A percentile compares a stretch with the other conserved stretches of the same genome.
phyloP scores from a whole-genome alignment of 2,329 filamentous ascomycete species.

The Passalora sequoiae region DNA sequence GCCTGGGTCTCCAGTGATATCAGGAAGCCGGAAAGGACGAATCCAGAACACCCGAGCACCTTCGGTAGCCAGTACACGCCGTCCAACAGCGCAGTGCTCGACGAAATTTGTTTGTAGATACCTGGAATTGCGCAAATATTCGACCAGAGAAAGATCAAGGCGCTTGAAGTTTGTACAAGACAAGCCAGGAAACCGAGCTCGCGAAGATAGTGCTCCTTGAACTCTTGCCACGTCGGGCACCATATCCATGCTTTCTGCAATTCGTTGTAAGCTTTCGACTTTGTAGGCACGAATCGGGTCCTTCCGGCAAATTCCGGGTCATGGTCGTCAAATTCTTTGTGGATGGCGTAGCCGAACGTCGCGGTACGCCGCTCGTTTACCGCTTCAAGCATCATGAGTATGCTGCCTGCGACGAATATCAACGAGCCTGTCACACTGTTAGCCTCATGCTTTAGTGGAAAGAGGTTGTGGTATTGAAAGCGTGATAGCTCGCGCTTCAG shows the following conservation, averaged over 20 bases:
- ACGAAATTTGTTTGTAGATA: conserved; percentile 21
- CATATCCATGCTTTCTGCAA: conserved; percentile 26
- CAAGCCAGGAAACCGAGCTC: conserved; percentile 29
- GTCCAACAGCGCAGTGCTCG: conserved; percentile 9
- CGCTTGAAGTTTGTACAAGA: conserved; percentile 20
- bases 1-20: conserved; percentile 28
- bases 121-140: conserved; percentile 24
- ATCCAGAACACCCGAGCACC: conserved; percentile 56
- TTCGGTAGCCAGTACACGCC: conserved; percentile 26
- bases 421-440: conserved; percentile 34
- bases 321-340: conserved; percentile 36
- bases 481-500: no score
- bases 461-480: no score
- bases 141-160: conserved; percentile 25
- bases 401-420: conserved; percentile 51
- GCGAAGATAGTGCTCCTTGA: conserved; percentile 24
- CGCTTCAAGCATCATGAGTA: conserved; percentile 56
- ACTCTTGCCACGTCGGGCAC: conserved; percentile 24
- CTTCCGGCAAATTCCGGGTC: background rate
- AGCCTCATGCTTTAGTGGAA: background rate
- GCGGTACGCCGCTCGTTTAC: conserved; percentile 59
- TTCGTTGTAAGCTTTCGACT: conserved; percentile 12
- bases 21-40: conserved; percentile 87
- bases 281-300: conserved; percentile 1
- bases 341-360: conserved; percentile 65